Conservation (phyloP, 2,329 filamentous ascomycete genomes). For the Zalaria sp. region DNA sequence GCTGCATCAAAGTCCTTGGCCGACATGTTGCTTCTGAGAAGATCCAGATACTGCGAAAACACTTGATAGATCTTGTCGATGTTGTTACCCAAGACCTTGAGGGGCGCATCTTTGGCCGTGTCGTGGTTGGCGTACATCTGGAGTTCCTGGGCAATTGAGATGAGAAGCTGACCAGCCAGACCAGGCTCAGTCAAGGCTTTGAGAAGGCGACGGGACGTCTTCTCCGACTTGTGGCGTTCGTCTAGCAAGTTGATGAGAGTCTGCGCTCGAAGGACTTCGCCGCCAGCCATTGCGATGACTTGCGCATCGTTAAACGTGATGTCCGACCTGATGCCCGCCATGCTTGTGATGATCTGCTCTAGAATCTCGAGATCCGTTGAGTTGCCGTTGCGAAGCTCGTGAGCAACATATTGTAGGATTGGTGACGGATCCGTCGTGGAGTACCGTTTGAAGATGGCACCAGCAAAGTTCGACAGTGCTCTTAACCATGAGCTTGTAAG, state of each 20-base stretch:
- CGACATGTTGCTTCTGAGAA: conserved; percentile 67
- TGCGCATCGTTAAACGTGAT: conserved; percentile 81
- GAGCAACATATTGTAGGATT: conserved; percentile 76
- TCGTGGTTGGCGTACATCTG: conserved; percentile 71
- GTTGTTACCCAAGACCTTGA: conserved; percentile 79
- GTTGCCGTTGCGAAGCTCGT: conserved; percentile 69
- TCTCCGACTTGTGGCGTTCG: conserved; percentile 54
- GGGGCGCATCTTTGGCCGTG: conserved; percentile 58
- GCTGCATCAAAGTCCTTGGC: conserved; percentile 62
- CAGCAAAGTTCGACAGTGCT: conserved; percentile 79
- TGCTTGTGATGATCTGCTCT: conserved; percentile 76
- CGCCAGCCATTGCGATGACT: conserved; percentile 76
- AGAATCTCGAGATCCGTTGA: conserved; percentile 84
- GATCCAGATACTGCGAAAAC: conserved; percentile 75
- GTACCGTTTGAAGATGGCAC: conserved; percentile 79
- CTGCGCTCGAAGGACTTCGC: conserved; percentile 62
- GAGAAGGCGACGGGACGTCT: conserved; percentile 65
- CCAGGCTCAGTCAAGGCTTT: conserved; percentile 63
- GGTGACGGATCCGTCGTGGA: conserved; percentile 70
- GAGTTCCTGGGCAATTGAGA: conserved; percentile 81
- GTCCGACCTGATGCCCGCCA: conserved; percentile 85
- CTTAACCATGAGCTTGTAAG: conserved; percentile 87
- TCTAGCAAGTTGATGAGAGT: conserved; percentile 72
- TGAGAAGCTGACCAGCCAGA: conserved; percentile 68
- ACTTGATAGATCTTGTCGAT: conserved; percentile 82